Evolutionary conservation across 2,329 filamentous ascomycete species (phyloP).

Genomic region (Colletotrichum karsti): DNA sequence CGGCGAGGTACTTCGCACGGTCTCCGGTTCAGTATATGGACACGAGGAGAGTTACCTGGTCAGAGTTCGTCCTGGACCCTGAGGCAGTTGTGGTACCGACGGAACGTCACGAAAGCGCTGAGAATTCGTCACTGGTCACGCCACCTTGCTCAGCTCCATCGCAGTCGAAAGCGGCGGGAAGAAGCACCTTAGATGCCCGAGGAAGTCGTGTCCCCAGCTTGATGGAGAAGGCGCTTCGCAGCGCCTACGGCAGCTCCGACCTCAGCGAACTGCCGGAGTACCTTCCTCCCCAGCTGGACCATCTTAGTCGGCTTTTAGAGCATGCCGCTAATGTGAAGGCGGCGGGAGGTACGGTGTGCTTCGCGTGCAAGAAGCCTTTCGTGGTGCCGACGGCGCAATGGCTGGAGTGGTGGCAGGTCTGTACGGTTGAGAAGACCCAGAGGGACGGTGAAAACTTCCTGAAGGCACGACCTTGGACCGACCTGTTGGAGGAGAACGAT

Average conservation of each 20-base stretch:
- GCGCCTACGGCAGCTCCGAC: constrained; percentile 53
- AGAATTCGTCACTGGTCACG: constrained; percentile 18
- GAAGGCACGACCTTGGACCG: constrained; percentile 15
- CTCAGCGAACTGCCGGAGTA: constrained; percentile 51
- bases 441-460: not conserved
- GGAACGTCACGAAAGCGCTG: not conserved
- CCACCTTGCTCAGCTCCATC: constrained; percentile 26
- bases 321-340: constrained; percentile 51
- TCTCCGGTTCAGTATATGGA: constrained; percentile 40
- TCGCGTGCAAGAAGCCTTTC: constrained; percentile 57
- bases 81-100: constrained; percentile 20
- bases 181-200: not conserved
- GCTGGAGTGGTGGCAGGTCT: constrained; percentile 67
- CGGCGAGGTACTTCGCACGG: constrained; percentile 32
- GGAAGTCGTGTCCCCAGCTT: constrained; percentile 56
- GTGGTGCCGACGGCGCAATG: constrained; percentile 64
- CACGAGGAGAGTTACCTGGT: constrained; percentile 30
- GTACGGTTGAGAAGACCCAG: constrained; percentile 31
- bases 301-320: constrained; percentile 47
- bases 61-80: constrained; percentile 33
- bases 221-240: constrained; percentile 57
- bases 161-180: constrained; percentile 25
- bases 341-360: constrained; percentile 59
- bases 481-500: constrained; percentile 38
- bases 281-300: constrained; percentile 47